Base-by-base conservation (phyloP, 306 rosid species). In the Fragaria nilgerrensis region DNA sequence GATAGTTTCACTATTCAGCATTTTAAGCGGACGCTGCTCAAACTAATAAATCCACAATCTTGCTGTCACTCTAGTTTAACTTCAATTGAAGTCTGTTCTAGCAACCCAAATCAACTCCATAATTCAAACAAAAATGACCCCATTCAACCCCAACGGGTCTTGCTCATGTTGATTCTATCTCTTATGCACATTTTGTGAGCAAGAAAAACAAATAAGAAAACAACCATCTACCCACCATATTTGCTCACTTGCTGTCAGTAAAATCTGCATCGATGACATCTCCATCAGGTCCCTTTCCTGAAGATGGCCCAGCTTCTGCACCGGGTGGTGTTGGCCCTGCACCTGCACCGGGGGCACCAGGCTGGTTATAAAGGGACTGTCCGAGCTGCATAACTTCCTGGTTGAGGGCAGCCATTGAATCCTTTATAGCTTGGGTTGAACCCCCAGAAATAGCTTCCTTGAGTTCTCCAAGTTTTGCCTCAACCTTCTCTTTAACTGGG, bases 331-430 rank as follows among this genome's bases (percentile, higher is more conserved):
- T 76, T 1, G 95, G 76, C 32, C 78, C 85, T 9, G 73, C 78
- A 49, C 77, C 77, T 0, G 85, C 45, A 19, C 72, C 91, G 3
- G 85, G 69, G 50, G 93, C 86, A 77, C 96, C 94, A 0, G 97
- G 93, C 78, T 93, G 98, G 86, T 93, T 91, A 90, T 93, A 93
- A 6, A 91, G 84, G 44, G 97, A 91, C 80, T 94, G 96, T 16
- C 97, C 96, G 56, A 94, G 83, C 81, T 93, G 98, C 98, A 93
- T 93, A 20, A 93, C 97, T 82, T 94, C 98, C 85, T 94, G 98
- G 52, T 94, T 94, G 20, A 94, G 96, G 79, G 93, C 90, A 66
- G 96, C 89, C 86, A 94, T 92, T 73, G 97, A 90, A 66, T 94
- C 98, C 78, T 94, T 94, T 5, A 94, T 89, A 50, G 73, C 78